Percentiles rank a stretch among this genome's conserved stretches.
phyloP scores from a whole-genome alignment of 2,329 filamentous ascomycete genomes.

The Helotiales sp. region DNA sequence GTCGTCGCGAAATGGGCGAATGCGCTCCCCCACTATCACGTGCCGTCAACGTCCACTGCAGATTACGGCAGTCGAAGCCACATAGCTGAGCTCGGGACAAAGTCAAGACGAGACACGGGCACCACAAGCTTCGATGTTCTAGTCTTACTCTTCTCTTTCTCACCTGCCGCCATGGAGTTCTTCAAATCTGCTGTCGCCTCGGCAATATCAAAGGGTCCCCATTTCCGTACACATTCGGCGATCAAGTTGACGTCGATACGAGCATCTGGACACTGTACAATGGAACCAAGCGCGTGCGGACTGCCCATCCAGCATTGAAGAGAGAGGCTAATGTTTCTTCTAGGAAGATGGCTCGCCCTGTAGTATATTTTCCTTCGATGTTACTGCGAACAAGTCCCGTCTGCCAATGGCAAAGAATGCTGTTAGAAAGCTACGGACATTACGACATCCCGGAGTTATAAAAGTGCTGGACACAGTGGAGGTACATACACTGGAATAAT shows the following conservation, averaged over 20 bases:
- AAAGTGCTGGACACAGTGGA: conserved; percentile 95
- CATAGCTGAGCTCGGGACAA: background rate
- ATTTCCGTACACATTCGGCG: conserved; percentile 91
- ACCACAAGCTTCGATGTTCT: background rate
- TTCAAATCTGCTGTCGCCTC: conserved; percentile 97
- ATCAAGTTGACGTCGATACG: conserved; percentile 88
- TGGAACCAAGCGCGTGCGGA: conserved; percentile 79
- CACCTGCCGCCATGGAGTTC: conserved; percentile 76
- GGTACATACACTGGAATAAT: conserved; percentile 54
- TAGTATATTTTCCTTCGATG: conserved; percentile 96
- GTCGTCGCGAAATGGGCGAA: background rate
- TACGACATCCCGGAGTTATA: conserved; percentile 93
- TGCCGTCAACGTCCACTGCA: background rate
- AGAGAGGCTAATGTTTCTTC: conserved; percentile 26
- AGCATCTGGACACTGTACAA: conserved; percentile 98
- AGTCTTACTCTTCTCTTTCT: background rate
- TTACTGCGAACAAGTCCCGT: conserved; percentile 77
- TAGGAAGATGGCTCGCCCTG: conserved; percentile 94
- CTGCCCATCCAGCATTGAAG: conserved; percentile 1
- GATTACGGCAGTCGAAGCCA: background rate
- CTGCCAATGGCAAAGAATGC: conserved; percentile 91
- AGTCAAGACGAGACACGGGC: background rate
- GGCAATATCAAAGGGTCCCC: conserved; percentile 94
- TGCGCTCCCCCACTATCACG: conserved; percentile 6
- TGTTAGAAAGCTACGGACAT: conserved; percentile 87